A percentile compares a stretch with the other conserved stretches of the same genome.
These are phyloP conservation scores for Trichomonas tenax DNA, from an alignment of 208 protist species.

Conservation along the genomic window DNA sequence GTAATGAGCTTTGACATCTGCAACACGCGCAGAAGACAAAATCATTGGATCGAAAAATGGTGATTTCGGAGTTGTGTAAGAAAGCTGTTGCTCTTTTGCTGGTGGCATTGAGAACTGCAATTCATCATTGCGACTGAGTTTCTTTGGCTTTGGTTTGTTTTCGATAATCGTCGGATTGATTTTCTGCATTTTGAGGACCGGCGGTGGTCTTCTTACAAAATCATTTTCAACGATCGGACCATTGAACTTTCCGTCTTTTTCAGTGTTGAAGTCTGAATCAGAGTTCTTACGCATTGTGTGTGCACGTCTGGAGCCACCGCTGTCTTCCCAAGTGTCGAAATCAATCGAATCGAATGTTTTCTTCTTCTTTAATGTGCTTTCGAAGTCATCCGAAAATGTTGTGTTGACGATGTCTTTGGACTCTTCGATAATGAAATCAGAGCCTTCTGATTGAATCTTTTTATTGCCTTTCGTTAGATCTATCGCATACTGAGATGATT, in stretches of 20 bases:
- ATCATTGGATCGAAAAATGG: not conserved
- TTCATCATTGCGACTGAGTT: not conserved
- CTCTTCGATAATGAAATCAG: not conserved
- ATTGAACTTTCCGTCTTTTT: not conserved
- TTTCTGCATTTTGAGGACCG: not conserved
- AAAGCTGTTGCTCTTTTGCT: not conserved
- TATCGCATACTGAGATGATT: not conserved
- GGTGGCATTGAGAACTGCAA: not conserved
- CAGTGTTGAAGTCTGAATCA: not conserved
- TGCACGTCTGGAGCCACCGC: not conserved
- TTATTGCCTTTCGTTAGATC: not conserved
- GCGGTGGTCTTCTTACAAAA: not conserved
- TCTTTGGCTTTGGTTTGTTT: not conserved
- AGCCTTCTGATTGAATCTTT: not conserved
- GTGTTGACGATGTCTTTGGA: not conserved
- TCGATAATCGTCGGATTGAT: not conserved
- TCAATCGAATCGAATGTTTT: not conserved
- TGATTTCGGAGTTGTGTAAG: not conserved
- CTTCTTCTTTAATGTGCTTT: not conserved
- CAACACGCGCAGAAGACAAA: not conserved
- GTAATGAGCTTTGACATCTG: not conserved
- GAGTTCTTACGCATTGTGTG: not conserved
- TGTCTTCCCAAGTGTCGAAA: not conserved
- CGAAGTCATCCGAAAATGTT: not conserved
- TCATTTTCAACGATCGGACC: not conserved